phyloP scores from a whole-genome alignment of 2,329 filamentous ascomycete genomes.

The Phaeosphaeria sp. region DNA sequence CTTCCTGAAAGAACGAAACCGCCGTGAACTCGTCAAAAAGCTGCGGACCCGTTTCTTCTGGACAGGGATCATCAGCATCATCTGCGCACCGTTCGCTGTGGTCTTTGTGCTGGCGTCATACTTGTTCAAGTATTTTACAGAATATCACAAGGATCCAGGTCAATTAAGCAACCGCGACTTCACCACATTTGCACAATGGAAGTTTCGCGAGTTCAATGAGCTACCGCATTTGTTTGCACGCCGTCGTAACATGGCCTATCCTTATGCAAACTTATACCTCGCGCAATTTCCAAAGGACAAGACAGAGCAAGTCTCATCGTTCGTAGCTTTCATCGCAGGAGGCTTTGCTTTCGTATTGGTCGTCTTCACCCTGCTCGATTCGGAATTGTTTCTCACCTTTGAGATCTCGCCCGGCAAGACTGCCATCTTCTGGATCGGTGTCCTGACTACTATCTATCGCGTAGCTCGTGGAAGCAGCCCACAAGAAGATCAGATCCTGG shows the following conservation, averaged over 20 bases:
- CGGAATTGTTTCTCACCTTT: conserved; percentile 88
- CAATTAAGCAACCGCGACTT: conserved; percentile 88
- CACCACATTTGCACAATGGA: conserved; percentile 94
- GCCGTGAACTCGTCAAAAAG: conserved; percentile 77
- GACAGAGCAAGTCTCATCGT: conserved; percentile 81
- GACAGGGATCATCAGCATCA: conserved; percentile 82
- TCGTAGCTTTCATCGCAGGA: conserved; percentile 85
- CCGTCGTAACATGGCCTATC: conserved; percentile 91
- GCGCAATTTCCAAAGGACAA: conserved; percentile 97
- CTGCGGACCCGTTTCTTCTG: conserved; percentile 80
- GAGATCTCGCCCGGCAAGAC: conserved; percentile 89
- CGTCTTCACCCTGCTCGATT: conserved; percentile 83
- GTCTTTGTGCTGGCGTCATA: conserved; percentile 86
- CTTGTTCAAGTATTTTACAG: conserved; percentile 94
- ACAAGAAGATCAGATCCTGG: conserved; percentile 85
- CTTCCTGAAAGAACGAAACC: conserved; percentile 83
- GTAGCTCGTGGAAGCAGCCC: conserved; percentile 82
- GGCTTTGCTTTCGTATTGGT: conserved; percentile 86
- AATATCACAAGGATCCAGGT: conserved; percentile 93
- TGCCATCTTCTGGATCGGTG: conserved; percentile 85
- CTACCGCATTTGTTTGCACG: conserved; percentile 90
- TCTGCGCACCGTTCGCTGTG: conserved; percentile 87
- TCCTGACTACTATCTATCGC: conserved; percentile 84
- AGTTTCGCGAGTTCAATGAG: conserved; percentile 98
- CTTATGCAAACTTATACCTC: conserved; percentile 88